Conservation (phyloP, 2,329 filamentous ascomycete species). For the Sporothrix pseudoabietina region DNA sequence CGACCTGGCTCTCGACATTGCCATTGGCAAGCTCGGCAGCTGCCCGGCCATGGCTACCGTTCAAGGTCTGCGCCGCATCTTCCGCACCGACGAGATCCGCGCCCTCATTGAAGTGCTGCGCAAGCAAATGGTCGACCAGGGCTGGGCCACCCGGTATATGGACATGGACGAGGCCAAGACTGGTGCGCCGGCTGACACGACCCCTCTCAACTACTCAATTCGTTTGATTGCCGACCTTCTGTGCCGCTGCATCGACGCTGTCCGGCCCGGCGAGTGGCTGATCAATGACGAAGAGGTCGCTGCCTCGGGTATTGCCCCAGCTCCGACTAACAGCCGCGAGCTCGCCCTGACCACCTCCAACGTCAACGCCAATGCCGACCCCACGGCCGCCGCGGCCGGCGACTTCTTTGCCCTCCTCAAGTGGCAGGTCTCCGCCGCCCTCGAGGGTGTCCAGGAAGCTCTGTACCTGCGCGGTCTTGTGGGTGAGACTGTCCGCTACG, state of each 20-base stretch:
- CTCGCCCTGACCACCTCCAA: neutral
- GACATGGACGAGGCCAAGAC: constrained; percentile 51
- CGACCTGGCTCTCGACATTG: constrained; percentile 65
- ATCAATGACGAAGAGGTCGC: constrained; percentile 59
- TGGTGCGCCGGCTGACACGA: constrained; percentile 43
- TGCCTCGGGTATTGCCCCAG: neutral
- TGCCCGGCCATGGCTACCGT: constrained; percentile 64
- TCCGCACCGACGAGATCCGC: constrained; percentile 68
- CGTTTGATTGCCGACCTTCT: constrained; percentile 71
- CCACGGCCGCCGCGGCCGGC: constrained; percentile 40
- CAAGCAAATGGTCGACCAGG: constrained; percentile 71
- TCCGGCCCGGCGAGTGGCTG: constrained; percentile 75
- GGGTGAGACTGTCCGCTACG: constrained; percentile 67
- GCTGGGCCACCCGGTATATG: constrained; percentile 74
- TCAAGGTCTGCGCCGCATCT: constrained; percentile 62
- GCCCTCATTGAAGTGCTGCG: constrained; percentile 73
- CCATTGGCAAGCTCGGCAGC: constrained; percentile 68
- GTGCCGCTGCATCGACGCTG: constrained; percentile 72
- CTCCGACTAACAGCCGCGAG: too few species aligned
- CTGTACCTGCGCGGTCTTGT: constrained; percentile 65
- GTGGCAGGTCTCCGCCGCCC: constrained; percentile 68
- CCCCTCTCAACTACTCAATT: constrained; percentile 68
- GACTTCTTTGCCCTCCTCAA: constrained; percentile 68
- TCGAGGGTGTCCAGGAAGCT: constrained; percentile 72
- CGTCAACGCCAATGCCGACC: constrained; percentile 43